These are phyloP conservation scores for Verbena officinalis DNA, from an alignment of 257 asterid species.

Conservation along the genomic window DNA sequence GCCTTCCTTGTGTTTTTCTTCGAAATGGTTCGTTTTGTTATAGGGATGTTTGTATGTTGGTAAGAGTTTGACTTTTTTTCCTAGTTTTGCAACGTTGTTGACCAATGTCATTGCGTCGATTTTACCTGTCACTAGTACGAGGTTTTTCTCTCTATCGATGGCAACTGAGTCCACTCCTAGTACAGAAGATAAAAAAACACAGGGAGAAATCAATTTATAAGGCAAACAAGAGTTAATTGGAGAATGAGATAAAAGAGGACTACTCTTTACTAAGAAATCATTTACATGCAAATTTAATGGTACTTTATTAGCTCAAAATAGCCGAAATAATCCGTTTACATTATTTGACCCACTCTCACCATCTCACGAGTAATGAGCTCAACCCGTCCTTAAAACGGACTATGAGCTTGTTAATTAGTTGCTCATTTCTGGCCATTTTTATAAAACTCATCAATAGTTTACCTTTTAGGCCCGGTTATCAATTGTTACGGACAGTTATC, in stretches of 20 bases:
- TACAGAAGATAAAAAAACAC: not conserved
- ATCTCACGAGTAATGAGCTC: too few species aligned
- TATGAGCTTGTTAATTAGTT: too few species aligned
- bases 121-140: conserved; percentile 29
- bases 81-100: conserved; percentile 24
- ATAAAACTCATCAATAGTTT: too few species aligned
- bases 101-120: conserved; percentile 26
- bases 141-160: conserved; percentile 22
- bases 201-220: not conserved
- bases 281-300: too few species aligned
- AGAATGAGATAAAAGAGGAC: not conserved
- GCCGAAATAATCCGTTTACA: too few species aligned
- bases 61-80: conserved; percentile 29
- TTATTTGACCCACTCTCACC: too few species aligned
- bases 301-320: too few species aligned
- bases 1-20: not conserved
- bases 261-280: too few species aligned
- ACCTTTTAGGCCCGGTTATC: too few species aligned
- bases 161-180: conserved; percentile 33
- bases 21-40: not conserved
- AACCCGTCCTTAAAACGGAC: too few species aligned
- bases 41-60: not conserved
- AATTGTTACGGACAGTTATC: too few species aligned
- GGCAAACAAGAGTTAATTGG: not conserved
- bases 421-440: too few species aligned